Percentiles rank a stretch among this genome's conserved stretches.
Conservation (phyloP, 352 stramenopile genomes). For the Phytophthora hybrid region DNA sequence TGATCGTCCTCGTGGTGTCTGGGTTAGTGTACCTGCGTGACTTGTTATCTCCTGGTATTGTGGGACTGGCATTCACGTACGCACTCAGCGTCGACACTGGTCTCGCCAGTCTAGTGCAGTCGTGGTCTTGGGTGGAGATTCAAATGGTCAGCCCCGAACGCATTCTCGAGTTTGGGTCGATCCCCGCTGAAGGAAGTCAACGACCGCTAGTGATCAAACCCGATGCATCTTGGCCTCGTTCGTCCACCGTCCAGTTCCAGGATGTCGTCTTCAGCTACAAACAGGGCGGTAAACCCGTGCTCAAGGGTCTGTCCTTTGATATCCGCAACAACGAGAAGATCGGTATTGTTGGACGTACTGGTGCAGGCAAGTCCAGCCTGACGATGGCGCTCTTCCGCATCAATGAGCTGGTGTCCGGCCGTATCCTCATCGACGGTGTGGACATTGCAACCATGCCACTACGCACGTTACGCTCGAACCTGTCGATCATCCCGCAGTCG, state of each 20-base stretch:
- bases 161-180: slow-evolving; percentile 51
- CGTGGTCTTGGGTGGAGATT: slow-evolving; percentile 50
- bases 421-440: slow-evolving; percentile 47
- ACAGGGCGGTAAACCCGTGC: slow-evolving; percentile 14
- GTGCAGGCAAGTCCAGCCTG: slow-evolving; percentile 84
- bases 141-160: slow-evolving; percentile 55
- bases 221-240: slow-evolving; percentile 62
- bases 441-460: slow-evolving; percentile 43
- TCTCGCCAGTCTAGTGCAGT: slow-evolving; percentile 57
- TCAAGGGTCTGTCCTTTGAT: slow-evolving; percentile 62
- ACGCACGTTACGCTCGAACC: slow-evolving; percentile 30
- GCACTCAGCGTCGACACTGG: slow-evolving; percentile 83
- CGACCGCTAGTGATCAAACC: slow-evolving; percentile 35
- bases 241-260: slow-evolving; percentile 75
- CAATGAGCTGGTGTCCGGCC: slow-evolving; percentile 62
- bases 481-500: slow-evolving; percentile 62
- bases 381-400: slow-evolving; percentile 90
- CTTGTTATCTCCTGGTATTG: slow-evolving; percentile 63
- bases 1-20: slow-evolving; percentile 48
- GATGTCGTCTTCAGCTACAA: slow-evolving; percentile 31
- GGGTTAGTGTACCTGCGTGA: slow-evolving; percentile 49
- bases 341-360: slow-evolving; percentile 90
- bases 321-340: slow-evolving; percentile 65
- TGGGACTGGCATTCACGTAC: slow-evolving; percentile 90
- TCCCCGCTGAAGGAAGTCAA: slow-evolving; percentile 36